Evolutionary conservation across 176 grass and related monocot species (phyloP), one percentile per base, ranked within the genome.

Genomic region (Phragmites australis): DNA sequence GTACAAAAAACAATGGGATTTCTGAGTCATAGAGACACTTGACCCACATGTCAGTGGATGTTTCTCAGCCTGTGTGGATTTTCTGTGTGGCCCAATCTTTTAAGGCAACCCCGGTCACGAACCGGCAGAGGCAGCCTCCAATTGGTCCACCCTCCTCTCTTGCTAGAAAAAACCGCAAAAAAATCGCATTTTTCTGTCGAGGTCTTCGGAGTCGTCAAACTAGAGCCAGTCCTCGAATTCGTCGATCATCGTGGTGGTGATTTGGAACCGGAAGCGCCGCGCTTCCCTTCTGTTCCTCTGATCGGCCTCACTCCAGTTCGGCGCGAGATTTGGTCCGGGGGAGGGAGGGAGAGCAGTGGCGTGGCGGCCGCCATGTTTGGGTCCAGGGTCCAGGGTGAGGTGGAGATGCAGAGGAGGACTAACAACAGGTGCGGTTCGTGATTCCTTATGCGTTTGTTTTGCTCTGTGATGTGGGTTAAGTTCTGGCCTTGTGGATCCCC

Each of bases 381-480:
- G 68, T 88, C 89, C 65, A 77, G 81, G 71, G 92, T 70, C 61
- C 92, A 91, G 85, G 87, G 89, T 81, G 93, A 85, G 78, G 84
- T 95, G 74, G 93, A 95, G 93, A 90, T 95, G 93, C 89, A 87
- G 90, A 71, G 93, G 78, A 61, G 93, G 64, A 81, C 81, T 5
- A 85, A 52, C 67, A 95, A 88, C 68, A 81, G 89, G 89, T 91
- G 42, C 23, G 30, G 0, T 11, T 43, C 53, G 64, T 41, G 1
- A 53, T 56, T 2, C n/a, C 29, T 26, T 22, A 5, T 51, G 25
- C 18, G 26, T 30, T 55, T 0, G 7, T 31, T 65, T 37, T 31
- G 54, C 34, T 47, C 67, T 30, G 21, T 1, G 31, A 52, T 64
- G 39, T 81, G 6, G 2, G n/a, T 63, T n/a, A 3, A 0, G 42